phyloP scores from a whole-genome alignment of 75 land plant genomes.

The Pseudotsuga menziesii region DNA sequence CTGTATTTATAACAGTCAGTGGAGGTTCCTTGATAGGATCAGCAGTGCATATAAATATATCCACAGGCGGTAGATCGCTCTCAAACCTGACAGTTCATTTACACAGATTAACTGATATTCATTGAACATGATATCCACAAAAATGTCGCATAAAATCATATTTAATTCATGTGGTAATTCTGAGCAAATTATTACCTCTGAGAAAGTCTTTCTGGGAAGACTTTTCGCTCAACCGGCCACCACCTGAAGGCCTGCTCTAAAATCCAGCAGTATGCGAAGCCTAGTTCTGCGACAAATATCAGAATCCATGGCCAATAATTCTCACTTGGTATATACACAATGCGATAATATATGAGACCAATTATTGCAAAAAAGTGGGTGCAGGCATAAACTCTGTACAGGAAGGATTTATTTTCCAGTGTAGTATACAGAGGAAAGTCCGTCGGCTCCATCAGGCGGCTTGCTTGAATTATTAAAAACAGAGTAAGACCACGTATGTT shows the following conservation, averaged over 20 bases:
- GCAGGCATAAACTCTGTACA: not conserved
- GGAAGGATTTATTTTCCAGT: not conserved
- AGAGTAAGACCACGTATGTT: no score
- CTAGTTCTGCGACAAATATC: constrained; percentile 22
- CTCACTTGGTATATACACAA: not conserved
- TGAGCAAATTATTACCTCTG: not conserved
- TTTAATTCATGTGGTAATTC: not conserved
- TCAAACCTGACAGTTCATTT: constrained; percentile 24
- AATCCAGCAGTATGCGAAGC: constrained; percentile 45
- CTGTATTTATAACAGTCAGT: constrained; percentile 52
- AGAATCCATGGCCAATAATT: not conserved
- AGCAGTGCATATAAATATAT: constrained; percentile 67
- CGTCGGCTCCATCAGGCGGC: not conserved
- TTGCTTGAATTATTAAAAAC: no score
- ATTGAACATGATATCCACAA: not conserved
- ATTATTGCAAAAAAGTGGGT: not conserved
- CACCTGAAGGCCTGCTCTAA: constrained; percentile 24
- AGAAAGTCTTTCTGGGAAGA: constrained; percentile 23
- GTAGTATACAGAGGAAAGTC: not conserved
- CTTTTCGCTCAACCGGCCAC: constrained; percentile 15
- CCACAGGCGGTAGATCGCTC: constrained; percentile 38
- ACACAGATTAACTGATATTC: no score
- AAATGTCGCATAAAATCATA: not conserved
- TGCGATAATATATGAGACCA: not conserved
- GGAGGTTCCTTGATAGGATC: constrained; percentile 63